phyloP scores from a whole-genome alignment of 495 filamentous ascomycete genomes.

The Hyaloscypha finlandica region DNA sequence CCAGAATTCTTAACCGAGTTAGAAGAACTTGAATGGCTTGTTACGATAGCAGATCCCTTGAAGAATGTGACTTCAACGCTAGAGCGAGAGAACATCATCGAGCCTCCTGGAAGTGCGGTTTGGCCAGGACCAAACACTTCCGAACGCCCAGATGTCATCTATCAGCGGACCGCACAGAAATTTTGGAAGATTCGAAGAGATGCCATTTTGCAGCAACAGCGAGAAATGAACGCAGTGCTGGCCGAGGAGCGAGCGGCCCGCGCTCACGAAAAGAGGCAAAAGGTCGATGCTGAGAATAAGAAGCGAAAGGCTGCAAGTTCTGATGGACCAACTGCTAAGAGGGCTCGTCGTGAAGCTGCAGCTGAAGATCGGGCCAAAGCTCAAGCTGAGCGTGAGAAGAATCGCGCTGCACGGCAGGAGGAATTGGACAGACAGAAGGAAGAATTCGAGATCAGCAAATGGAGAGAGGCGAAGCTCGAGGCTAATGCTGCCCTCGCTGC shows the following conservation, averaged over 20 bases:
- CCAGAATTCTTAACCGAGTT: constrained; percentile 15
- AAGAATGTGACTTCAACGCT: neutral
- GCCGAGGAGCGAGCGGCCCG: neutral
- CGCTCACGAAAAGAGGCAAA: neutral
- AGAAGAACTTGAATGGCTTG: constrained; percentile 22
- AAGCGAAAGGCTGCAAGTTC: neutral
- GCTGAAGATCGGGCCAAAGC: neutral
- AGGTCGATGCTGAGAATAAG: neutral
- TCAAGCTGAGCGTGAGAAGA: neutral
- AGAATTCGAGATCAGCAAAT: neutral
- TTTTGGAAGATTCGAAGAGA: neutral
- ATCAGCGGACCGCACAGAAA: neutral
- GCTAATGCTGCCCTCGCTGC: neutral
- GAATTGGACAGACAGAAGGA: neutral
- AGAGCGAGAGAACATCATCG: neutral
- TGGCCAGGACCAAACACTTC: neutral
- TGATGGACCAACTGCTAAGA: neutral
- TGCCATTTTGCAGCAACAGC: neutral
- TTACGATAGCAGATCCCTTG: neutral
- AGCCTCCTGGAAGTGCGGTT: neutral
- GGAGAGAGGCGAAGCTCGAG: neutral
- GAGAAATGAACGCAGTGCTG: neutral
- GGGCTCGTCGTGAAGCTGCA: neutral
- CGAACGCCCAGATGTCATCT: neutral
- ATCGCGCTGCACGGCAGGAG: neutral